phyloP scores from a whole-genome alignment of 306 rosid species.

The Inga oerstediana region DNA sequence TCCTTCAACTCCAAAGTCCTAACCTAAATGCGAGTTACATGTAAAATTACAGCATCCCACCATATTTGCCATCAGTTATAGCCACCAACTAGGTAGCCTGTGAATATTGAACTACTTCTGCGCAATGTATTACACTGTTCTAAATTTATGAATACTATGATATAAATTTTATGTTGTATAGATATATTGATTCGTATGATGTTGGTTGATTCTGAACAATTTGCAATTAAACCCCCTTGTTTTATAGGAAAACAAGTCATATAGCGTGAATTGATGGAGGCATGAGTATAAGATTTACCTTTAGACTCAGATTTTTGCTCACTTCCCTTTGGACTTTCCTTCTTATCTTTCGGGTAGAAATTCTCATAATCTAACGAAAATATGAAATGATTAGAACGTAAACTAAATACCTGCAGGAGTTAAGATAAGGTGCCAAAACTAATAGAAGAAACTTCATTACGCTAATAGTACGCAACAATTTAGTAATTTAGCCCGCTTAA shows the following conservation, averaged over 20 bases:
- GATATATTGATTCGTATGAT: neutral
- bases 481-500: neutral
- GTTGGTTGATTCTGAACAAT: slow-evolving; percentile 21
- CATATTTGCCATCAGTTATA: neutral
- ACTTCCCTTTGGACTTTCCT: slow-evolving; percentile 75
- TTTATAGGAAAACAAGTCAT: neutral
- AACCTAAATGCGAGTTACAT: neutral
- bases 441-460: neutral
- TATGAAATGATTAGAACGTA: slow-evolving; percentile 21
- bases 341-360: slow-evolving; percentile 85
- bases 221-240: slow-evolving; percentile 5
- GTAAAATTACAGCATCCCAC: neutral
- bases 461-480: neutral
- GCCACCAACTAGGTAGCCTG: slow-evolving; percentile 7
- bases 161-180: neutral
- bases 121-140: neutral
- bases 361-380: slow-evolving; percentile 76
- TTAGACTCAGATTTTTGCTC: slow-evolving; percentile 77
- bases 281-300: slow-evolving; percentile 45
- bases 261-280: neutral
- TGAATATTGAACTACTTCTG: neutral
- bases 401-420: neutral
- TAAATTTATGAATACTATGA: neutral
- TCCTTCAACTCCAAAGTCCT: slow-evolving; percentile 8
- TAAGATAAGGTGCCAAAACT: neutral